phyloP scores from a whole-genome alignment of 2,329 filamentous ascomycete species.

The Furcasterigmium sp. region DNA sequence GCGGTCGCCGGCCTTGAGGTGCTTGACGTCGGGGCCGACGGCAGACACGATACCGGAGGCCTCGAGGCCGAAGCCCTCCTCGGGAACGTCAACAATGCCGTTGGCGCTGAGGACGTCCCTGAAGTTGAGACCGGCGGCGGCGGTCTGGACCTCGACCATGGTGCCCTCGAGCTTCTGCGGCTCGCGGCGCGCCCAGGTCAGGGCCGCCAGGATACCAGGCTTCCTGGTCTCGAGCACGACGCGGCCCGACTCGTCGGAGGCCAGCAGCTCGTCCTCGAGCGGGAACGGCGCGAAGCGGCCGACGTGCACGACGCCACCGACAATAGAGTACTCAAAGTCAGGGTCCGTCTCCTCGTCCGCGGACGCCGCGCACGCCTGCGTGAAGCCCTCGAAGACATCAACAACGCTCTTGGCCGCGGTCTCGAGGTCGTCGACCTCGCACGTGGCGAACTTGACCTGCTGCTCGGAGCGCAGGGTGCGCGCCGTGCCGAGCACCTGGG shows the following conservation, averaged over 20 bases:
- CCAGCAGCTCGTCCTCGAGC: constrained; percentile 14
- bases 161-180: constrained; percentile 5
- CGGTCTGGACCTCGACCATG: constrained; percentile 18
- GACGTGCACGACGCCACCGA: constrained; percentile 18
- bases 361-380: constrained; percentile 5
- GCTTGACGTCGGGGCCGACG: constrained; percentile 17
- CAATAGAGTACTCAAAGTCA: constrained; percentile 26
- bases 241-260: constrained; percentile 11
- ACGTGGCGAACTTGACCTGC: constrained; percentile 18
- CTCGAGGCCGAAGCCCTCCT: constrained; percentile 18
- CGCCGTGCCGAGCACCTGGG: constrained; percentile 19
- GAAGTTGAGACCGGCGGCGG: constrained; percentile 13
- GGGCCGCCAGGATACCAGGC: not conserved
- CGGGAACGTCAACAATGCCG: constrained; percentile 12
- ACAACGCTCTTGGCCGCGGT: constrained; percentile 8
- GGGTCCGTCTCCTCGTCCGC: constrained; percentile 15
- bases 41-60: constrained; percentile 20
- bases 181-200: not conserved
- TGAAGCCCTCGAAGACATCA: constrained; percentile 17
- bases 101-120: constrained; percentile 12
- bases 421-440: constrained; percentile 20
- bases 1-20: constrained; percentile 10
- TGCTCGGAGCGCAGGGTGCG: constrained; percentile 23
- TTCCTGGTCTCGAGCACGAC: constrained; percentile 5
- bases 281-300: constrained; percentile 19